Percentiles rank a stretch among this genome's conserved stretches.
Conservation (phyloP, 2,329 filamentous ascomycete species). For the Aureobasidium namibiae region DNA sequence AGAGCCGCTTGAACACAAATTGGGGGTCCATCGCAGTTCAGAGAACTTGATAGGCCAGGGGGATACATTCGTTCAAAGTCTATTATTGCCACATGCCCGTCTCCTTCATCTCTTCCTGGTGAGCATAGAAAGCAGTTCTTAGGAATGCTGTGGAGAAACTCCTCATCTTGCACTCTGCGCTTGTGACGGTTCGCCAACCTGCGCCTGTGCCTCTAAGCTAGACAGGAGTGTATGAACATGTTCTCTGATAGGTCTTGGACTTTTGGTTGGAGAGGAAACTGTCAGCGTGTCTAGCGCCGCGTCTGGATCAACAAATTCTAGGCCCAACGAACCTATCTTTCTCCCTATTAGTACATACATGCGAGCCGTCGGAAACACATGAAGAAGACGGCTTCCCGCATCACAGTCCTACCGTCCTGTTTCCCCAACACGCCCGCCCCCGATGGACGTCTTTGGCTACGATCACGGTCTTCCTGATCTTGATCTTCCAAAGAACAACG, state of each 20-base stretch:
- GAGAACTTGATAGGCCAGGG: neutral
- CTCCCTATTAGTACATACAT: neutral
- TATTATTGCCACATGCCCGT: neutral
- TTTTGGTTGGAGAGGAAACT: neutral
- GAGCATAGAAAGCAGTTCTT: too few relatives aligned
- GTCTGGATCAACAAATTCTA: conserved; percentile 7
- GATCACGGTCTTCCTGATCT: conserved; percentile 9
- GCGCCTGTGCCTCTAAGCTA: neutral
- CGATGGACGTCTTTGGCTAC: conserved; percentile 6
- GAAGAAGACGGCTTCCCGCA: neutral
- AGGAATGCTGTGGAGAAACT: neutral
- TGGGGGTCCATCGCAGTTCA: neutral
- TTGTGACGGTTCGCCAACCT: neutral
- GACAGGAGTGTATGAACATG: neutral
- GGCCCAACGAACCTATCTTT: neutral
- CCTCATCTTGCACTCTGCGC: neutral
- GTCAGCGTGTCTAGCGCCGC: conserved; percentile 7
- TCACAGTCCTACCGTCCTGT: neutral
- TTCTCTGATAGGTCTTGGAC: neutral
- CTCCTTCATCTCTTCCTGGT: neutral
- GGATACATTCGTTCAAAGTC: neutral
- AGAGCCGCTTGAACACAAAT: neutral
- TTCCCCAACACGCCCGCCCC: neutral
- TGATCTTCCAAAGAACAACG: conserved; percentile 9
- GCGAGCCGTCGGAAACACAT: neutral